These are phyloP conservation scores for Stephanodiscus triporus DNA, from an alignment of 108 stramenopile genomes.

Conservation along the genomic window DNA sequence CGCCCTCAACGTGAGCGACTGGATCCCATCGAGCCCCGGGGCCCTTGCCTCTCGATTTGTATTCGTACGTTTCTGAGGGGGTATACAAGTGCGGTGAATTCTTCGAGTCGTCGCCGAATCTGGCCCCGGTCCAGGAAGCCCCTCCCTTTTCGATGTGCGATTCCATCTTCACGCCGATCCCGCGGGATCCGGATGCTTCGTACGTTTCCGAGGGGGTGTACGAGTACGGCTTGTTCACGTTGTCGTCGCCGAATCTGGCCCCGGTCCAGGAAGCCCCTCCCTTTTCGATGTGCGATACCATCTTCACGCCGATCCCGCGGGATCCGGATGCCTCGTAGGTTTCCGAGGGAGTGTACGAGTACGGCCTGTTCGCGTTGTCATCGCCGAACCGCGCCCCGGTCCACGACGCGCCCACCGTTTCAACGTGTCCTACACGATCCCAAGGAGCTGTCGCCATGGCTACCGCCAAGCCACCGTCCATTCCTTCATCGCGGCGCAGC, in stretches of 20 bases:
- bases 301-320: conserved; percentile 20
- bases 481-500: background rate
- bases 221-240: conserved; percentile 1
- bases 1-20: conserved; percentile 18
- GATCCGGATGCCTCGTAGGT: background rate
- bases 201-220: conserved; percentile 19
- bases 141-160: conserved; percentile 26
- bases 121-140: conserved; percentile 33
- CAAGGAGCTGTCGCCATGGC: too few species aligned
- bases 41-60: conserved; percentile 10
- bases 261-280: conserved; percentile 35
- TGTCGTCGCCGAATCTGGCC: conserved; percentile 19
- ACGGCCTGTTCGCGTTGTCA: conserved; percentile 9
- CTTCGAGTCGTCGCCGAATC: conserved; percentile 28
- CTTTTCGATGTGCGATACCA: conserved; percentile 26
- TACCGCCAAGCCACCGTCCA: background rate
- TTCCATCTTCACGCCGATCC: conserved; percentile 32
- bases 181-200: background rate
- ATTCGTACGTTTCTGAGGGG: conserved; percentile 1
- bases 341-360: conserved; percentile 12
- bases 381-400: conserved; percentile 32
- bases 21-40: conserved; percentile 20
- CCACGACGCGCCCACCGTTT: conserved; percentile 14
- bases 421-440: conserved; percentile 11
- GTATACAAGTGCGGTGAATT: conserved; percentile 13